A percentile compares a stretch with the other conserved stretches of the same genome.
Evolutionary conservation across 2,329 filamentous ascomycete genomes (phyloP).

Genomic region (Neofusicoccum sp.): DNA sequence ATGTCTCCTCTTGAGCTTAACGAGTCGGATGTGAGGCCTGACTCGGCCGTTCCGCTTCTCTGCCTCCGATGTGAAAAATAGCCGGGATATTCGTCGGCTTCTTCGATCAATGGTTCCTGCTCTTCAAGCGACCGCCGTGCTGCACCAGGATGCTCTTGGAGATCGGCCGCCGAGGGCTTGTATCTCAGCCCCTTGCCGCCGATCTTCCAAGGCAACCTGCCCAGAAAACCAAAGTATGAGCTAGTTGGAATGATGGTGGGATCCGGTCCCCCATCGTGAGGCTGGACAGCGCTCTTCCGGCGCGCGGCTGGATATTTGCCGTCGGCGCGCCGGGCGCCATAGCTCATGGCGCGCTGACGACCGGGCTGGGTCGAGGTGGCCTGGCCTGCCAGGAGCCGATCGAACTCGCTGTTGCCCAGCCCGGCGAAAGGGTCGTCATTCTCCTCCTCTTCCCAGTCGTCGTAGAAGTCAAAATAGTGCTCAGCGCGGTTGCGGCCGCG

Average conservation of each 20-base stretch:
- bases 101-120: conserved; percentile 71
- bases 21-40: conserved; percentile 79
- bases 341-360: conserved; percentile 82
- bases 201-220: conserved; percentile 79
- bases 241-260: conserved; percentile 89
- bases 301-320: conserved; percentile 31
- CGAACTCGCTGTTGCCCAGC: conserved; percentile 82
- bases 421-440: conserved; percentile 61
- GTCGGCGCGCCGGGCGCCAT: conserved; percentile 65
- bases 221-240: conserved; percentile 79
- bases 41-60: conserved; percentile 76
- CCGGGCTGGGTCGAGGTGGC: conserved; percentile 58
- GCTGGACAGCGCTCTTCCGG: conserved; percentile 55
- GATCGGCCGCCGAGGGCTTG: conserved; percentile 83
- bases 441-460: conserved; percentile 82
- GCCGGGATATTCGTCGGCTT: conserved; percentile 50
- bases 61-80: conserved; percentile 49
- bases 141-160: conserved; percentile 80
- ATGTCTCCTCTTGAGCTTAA: conserved; percentile 84
- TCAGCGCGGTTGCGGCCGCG: conserved; percentile 64
- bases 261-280: conserved; percentile 58
- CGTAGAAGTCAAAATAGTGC: conserved; percentile 93
- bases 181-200: conserved; percentile 78
- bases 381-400: conserved; percentile 71
- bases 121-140: conserved; percentile 54